Evolutionary conservation across 352 stramenopile species (phyloP), one percentile per base, ranked within the genome.

Genomic region (Globisporangium megalacanthum): DNA sequence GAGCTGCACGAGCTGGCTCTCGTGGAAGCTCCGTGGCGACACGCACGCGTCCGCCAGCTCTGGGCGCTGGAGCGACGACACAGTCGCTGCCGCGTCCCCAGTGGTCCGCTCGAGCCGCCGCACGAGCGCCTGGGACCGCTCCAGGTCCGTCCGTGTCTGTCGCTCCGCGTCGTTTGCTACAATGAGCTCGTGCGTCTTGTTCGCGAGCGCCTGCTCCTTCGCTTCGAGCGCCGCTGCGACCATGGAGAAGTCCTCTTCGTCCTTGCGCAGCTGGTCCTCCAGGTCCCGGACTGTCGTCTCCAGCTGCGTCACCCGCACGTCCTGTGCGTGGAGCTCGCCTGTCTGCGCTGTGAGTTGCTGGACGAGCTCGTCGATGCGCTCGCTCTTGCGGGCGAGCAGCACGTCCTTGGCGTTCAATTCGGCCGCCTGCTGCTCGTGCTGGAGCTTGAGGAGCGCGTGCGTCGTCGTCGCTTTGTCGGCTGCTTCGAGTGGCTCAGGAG

Each of bases 341-440:
- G 49, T 61, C 29, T 49, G 31, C 2, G 33, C 52, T 33, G 70
- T 70, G 17, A 89, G 70, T 49, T 86, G 70, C 33, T 73, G 63
- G 19, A 76, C 22, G 10, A 89, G 57, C 49, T 89, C 75, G 7
- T 88, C 73, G 17, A 89, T 78, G 37, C 75, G 75, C 49, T 89
- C 77, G 13, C 64, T 71, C 49, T 89, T 89, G 5, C 77, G 64
- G 6, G 66, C 47, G 6, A 89, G 66, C 25, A 89, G 39, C 25
- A 89, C 14, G n/a, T 88, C 75, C 50, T 88, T 89, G 0, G 77
- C 74, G 51, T 89, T 88, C 46, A 89, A 64, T 60, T 85, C 77
- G 0, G 79, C 79, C 5, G 55, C 64, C 50, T 87, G 79, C 56
- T 83, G 77, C 56, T 89, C 79, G 15, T 70, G 56, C 0, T 76